Conservation (phyloP, 1,139 yeast species). For the Entelexis sorbosivorans region DNA sequence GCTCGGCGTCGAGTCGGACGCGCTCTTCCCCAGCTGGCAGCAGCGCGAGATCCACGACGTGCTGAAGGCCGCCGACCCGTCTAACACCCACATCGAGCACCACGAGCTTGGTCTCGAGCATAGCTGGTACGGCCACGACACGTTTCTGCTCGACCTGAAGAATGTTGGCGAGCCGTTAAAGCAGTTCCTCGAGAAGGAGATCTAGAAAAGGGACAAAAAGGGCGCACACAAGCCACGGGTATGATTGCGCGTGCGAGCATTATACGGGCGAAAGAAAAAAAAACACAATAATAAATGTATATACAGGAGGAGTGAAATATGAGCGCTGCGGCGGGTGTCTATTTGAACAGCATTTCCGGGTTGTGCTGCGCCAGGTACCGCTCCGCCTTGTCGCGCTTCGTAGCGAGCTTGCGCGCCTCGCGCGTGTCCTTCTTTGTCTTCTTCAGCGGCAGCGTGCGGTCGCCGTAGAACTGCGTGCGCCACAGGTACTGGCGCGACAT, state of each 20-base stretch:
- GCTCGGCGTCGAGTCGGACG: constrained; percentile 85
- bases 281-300: constrained; percentile 1
- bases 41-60: constrained; percentile 69
- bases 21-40: constrained; percentile 89
- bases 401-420: constrained; percentile 19
- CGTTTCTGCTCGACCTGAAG: constrained; percentile 66
- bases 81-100: constrained; percentile 37
- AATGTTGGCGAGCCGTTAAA: constrained; percentile 71
- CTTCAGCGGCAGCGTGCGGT: constrained; percentile 27
- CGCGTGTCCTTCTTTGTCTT: constrained; percentile 24
- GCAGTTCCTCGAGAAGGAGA: constrained; percentile 39
- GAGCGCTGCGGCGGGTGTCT: background rate
- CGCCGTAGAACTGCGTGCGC: constrained; percentile 74
- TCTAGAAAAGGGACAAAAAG: background rate
- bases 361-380: constrained; percentile 24
- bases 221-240: too few species aligned
- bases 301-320: background rate
- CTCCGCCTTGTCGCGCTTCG: constrained; percentile 23
- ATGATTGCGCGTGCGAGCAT: too few species aligned
- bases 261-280: too few species aligned
- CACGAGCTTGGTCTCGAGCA: constrained; percentile 65
- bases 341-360: constrained; percentile 19
- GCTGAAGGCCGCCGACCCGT: constrained; percentile 37
- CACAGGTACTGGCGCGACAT: constrained; percentile 78
- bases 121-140: constrained; percentile 82